Evolutionary conservation across 2,329 filamentous ascomycete genomes (phyloP).

Genomic region (Microcera coccophila): DNA sequence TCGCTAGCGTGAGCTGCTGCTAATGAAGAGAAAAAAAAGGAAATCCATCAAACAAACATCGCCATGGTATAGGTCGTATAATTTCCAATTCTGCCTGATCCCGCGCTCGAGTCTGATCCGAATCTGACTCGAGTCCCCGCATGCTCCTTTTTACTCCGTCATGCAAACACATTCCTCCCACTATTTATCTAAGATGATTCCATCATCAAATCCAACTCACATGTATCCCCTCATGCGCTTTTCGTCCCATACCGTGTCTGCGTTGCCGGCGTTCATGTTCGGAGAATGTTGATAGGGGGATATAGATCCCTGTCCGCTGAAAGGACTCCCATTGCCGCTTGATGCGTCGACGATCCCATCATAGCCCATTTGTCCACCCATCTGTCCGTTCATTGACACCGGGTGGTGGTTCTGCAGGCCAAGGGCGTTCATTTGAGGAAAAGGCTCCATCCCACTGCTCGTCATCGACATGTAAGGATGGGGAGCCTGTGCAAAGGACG

Average conservation of each 20-base stretch:
- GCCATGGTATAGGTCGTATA: neutral
- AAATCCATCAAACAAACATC: slow-evolving; percentile 7
- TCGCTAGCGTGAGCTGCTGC: neutral
- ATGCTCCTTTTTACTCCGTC: no score
- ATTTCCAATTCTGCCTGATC: no score
- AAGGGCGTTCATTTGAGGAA: slow-evolving; percentile 30
- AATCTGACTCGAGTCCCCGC: no score
- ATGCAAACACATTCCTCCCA: no score
- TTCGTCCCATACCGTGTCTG: slow-evolving; percentile 24
- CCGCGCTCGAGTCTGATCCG: no score
- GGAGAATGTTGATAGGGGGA: slow-evolving; percentile 36
- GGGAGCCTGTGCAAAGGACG: slow-evolving; percentile 21
- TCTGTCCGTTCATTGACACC: slow-evolving; percentile 25
- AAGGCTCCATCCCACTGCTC: slow-evolving; percentile 29
- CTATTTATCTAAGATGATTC: slow-evolving; percentile 2
- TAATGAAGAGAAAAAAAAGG: neutral
- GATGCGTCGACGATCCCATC: slow-evolving; percentile 31
- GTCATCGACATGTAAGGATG: slow-evolving; percentile 25
- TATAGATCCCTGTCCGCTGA: slow-evolving; percentile 34
- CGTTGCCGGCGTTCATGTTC: slow-evolving; percentile 25
- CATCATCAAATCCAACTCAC: neutral
- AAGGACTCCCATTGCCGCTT: slow-evolving; percentile 34
- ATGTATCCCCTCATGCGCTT: slow-evolving; percentile 14
- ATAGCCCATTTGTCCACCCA: slow-evolving; percentile 29
- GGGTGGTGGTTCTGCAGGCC: slow-evolving; percentile 29